Percentiles rank a stretch among this genome's conserved stretches.
Evolutionary conservation across 208 protist species (phyloP).

Genomic region (Crithidia acanthocephali): DNA sequence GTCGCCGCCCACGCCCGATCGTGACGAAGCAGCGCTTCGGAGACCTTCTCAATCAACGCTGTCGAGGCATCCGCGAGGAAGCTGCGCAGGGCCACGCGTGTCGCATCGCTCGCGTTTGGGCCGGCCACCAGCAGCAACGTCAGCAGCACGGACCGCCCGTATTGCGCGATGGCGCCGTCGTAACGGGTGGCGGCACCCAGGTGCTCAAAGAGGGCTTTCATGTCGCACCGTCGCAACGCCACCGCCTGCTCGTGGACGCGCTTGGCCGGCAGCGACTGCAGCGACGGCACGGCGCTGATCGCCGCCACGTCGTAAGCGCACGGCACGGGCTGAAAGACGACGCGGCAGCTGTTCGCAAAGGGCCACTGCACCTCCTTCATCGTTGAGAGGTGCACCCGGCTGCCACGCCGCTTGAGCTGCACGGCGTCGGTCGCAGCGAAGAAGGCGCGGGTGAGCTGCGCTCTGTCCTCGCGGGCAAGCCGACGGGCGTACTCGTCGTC

Average conservation of each 20-base stretch:
- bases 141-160: conserved; percentile 65
- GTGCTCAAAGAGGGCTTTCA: conserved; percentile 20
- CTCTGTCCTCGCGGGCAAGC: conserved; percentile 44
- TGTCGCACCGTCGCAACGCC: conserved; percentile 9
- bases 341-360: conserved; percentile 33
- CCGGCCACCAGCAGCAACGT: conserved; percentile 52
- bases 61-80: conserved; percentile 44
- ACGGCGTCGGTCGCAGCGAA: conserved; percentile 37
- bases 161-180: conserved; percentile 39
- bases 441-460: conserved; percentile 55
- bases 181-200: conserved; percentile 60
- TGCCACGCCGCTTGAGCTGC: conserved; percentile 31
- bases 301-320: conserved; percentile 30
- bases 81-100: conserved; percentile 46
- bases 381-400: conserved; percentile 45
- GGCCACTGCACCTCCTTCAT: conserved; percentile 56
- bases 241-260: conserved; percentile 3
- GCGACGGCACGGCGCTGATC: conserved; percentile 8
- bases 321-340: conserved; percentile 82
- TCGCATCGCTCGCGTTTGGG: conserved; percentile 41
- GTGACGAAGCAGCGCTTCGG: conserved; percentile 41
- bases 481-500: conserved; percentile 66
- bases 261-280: conserved; percentile 9
- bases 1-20: conserved; percentile 54
- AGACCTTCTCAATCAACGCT: conserved; percentile 40